Conservation (phyloP, 768 basidiomycete species). For the Lentinus brumalis region DNA sequence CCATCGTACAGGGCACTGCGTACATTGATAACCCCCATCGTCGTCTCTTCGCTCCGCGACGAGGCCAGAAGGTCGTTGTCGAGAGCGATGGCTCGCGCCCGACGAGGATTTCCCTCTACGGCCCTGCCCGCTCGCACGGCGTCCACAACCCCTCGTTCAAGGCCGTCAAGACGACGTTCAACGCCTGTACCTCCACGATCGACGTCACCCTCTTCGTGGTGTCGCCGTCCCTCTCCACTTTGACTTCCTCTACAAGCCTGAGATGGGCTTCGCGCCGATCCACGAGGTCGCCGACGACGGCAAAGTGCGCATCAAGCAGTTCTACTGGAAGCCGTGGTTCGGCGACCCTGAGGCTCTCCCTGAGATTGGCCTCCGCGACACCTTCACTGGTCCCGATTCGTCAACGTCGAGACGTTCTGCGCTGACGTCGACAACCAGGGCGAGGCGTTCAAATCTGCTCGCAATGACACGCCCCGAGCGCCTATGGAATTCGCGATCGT, state of each 20-base stretch:
- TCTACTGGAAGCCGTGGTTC: slow-evolving; percentile 99
- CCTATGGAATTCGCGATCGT: slow-evolving; percentile 99
- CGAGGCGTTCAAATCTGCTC: slow-evolving; percentile 82
- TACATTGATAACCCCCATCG: slow-evolving; percentile 90
- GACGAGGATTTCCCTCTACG: slow-evolving; percentile 65
- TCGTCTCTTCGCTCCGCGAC: slow-evolving; percentile 82
- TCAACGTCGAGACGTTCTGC: slow-evolving; percentile 86
- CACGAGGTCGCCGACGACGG: slow-evolving; percentile 85
- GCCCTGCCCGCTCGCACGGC: slow-evolving; percentile 80
- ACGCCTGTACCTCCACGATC: slow-evolving; percentile 56
- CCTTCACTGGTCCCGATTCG: slow-evolving; percentile 86
- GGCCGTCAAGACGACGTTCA: slow-evolving; percentile 73
- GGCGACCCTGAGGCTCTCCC: slow-evolving; percentile 82
- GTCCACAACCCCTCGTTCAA: slow-evolving; percentile 76
- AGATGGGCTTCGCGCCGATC: slow-evolving; percentile 88
- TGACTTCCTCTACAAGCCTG: slow-evolving; percentile 84
- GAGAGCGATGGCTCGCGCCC: slow-evolving; percentile 43
- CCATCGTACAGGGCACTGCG: slow-evolving; percentile 82
- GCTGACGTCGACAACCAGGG: slow-evolving; percentile 91
- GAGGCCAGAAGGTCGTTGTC: slow-evolving; percentile 77
- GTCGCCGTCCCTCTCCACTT: slow-evolving; percentile 79
- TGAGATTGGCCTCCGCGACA: slow-evolving; percentile 76
- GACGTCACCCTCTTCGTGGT: slow-evolving; percentile 66
- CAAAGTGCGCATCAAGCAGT: slow-evolving; percentile 91
- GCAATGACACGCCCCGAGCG: slow-evolving; percentile 72